These are phyloP conservation scores for Pseudopithomyces chartarum DNA, from an alignment of 2,329 filamentous ascomycete species.

Conservation along the genomic window DNA sequence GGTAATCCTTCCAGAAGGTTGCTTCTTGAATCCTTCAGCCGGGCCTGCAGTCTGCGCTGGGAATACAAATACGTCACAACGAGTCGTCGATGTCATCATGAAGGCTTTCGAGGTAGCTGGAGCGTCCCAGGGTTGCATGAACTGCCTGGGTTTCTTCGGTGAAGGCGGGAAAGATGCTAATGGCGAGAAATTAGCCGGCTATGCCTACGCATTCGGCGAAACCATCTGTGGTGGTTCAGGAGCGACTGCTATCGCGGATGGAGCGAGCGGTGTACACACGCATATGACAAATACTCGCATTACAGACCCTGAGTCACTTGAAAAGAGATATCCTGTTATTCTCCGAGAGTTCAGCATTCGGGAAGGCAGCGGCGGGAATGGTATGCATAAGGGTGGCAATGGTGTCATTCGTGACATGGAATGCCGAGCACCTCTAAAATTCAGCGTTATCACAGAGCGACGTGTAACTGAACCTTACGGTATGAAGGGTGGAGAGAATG, in stretches of 20 bases:
- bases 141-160: conserved; percentile 38
- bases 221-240: conserved; percentile 45
- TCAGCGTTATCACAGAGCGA: conserved; percentile 38
- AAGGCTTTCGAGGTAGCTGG: conserved; percentile 37
- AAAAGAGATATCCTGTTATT: conserved; percentile 43
- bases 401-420: conserved; percentile 39
- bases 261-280: conserved; percentile 38
- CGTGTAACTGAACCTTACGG: conserved; percentile 41
- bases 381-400: conserved; percentile 35
- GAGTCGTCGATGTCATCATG: conserved; percentile 39
- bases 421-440: conserved; percentile 30
- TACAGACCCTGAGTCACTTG: conserved; percentile 42
- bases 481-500: conserved; percentile 37
- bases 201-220: conserved; percentile 40
- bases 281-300: conserved; percentile 47
- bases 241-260: conserved; percentile 39
- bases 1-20: conserved; percentile 30
- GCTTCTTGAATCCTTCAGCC: conserved; percentile 33
- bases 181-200: conserved; percentile 15
- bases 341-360: conserved; percentile 39
- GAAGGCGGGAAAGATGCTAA: conserved; percentile 28
- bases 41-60: conserved; percentile 35
- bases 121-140: conserved; percentile 31
- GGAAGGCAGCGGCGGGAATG: conserved; percentile 34
- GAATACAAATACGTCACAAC: conserved; percentile 37